Evolutionary conservation across 1,284 basidiomycete species (phyloP), one percentile per base, ranked within the genome.

Genomic region (Malassezia restricta): DNA sequence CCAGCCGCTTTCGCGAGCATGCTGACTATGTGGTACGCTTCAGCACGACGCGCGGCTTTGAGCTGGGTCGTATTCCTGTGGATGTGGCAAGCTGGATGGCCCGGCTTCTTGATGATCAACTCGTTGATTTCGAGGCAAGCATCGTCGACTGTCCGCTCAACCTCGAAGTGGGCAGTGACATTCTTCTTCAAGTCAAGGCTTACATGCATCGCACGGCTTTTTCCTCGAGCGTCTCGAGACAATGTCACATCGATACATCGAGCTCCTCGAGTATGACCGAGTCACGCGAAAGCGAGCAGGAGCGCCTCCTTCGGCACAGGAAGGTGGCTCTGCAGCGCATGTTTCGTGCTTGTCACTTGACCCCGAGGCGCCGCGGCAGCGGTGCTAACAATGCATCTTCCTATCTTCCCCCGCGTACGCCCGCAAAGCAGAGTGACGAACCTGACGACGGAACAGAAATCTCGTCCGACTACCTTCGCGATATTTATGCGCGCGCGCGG

Each of bases 251-350:
- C 5, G 14, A 29, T 28, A 17, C 27, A 3, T 32, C 44, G n/a
- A 39, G 17, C 3, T 5, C 20, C 32, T 7, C 40, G 8, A 35
- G 32, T 14, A 40, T 33, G 7, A 17, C 30, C 14, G 84, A 86
- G 71, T 83, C 83, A 0, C 76, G 80, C 43, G 87, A 90, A 66
- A 87, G 84, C 0, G 75, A 77, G 3, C 79, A 81, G 49, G 87
- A 91, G 74, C 81, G 82, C 58, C 74, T 73, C 14, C 76, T 91
- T n/a, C 79, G 86, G 32, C 82, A 84, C 66, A 78, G 87, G 32
- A 90, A 89, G 66, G 75, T 76, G n/a, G 79, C 64, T 5, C 46
- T 74, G 24, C 40, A 66, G 3, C 57, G 63, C 24, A 57, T 74
- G 39, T 73, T 74, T 31, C 51, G 63, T 9, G 59, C 65, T 8